Evolutionary conservation across 352 stramenopile genomes (phyloP).

Genomic region (Phytophthora chlamydospora): DNA sequence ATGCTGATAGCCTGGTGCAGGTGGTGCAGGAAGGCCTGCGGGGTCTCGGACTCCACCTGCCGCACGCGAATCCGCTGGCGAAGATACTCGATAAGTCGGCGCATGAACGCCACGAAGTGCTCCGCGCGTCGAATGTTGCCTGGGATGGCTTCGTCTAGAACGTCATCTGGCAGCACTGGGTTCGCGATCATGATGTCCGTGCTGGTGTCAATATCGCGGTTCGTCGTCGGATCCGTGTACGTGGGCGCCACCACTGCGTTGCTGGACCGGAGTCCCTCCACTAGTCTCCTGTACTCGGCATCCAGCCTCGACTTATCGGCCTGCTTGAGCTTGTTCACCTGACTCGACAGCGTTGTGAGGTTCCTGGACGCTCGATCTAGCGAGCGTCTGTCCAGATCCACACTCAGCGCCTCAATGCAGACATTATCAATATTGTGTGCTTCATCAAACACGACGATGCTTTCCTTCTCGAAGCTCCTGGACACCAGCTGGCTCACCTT

Average conservation of each 20-base stretch:
- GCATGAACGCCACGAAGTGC: conserved; percentile 98
- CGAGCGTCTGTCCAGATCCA: conserved; percentile 93
- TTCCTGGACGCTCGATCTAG: conserved; percentile 94
- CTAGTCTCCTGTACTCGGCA: conserved; percentile 95
- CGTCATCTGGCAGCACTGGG: conserved; percentile 90
- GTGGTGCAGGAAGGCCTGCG: conserved; percentile 96
- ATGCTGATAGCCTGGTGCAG: conserved; percentile 94
- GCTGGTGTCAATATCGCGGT: conserved; percentile 51
- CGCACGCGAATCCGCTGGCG: conserved; percentile 78
- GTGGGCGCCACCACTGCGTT: conserved; percentile 66
- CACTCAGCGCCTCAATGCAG: conserved; percentile 98
- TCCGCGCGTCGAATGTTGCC: conserved; percentile 98
- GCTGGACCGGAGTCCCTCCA: conserved; percentile 95
- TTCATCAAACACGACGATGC: conserved; percentile 97
- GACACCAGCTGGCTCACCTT: conserved; percentile 94
- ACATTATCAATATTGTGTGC: conserved; percentile 99
- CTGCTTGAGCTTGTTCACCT: conserved; percentile 90
- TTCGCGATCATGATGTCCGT: conserved; percentile 79
- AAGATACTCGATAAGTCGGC: conserved; percentile 96
- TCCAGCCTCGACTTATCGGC: conserved; percentile 92
- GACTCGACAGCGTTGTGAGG: conserved; percentile 77
- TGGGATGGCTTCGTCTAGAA: conserved; percentile 97
- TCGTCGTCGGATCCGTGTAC: conserved; percentile 51
- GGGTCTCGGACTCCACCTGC: conserved; percentile 96
- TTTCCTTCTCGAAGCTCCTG: conserved; percentile 94